phyloP scores from a whole-genome alignment of 176 grass and related monocot species.

The Oryza officinalis region DNA sequence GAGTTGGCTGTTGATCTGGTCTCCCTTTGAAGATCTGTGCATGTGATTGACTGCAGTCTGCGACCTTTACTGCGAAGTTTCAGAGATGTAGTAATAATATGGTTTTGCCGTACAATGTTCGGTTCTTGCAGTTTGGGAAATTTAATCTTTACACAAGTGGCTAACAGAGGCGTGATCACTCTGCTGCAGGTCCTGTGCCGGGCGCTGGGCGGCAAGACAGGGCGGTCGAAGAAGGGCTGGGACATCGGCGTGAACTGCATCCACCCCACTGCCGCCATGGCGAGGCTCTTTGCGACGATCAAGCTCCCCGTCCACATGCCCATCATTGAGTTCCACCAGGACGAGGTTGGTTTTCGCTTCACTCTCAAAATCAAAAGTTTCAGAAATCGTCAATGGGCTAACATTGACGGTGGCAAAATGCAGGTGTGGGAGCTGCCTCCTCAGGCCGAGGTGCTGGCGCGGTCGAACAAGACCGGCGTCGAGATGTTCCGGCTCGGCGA shows the following conservation, averaged over 20 bases:
- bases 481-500: constrained; percentile 82
- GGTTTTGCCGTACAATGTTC: not conserved
- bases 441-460: constrained; percentile 59
- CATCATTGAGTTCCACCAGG: constrained; percentile 87
- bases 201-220: constrained; percentile 68
- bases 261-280: constrained; percentile 69
- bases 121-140: not conserved
- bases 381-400: not conserved
- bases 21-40: not conserved
- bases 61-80: not conserved
- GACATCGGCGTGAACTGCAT: constrained; percentile 87
- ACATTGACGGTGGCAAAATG: not conserved
- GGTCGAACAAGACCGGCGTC: constrained; percentile 71
- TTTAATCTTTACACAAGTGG: not conserved
- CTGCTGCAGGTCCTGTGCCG: constrained; percentile 67
- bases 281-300: constrained; percentile 63
- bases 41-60: not conserved
- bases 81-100: not conserved
- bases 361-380: not conserved
- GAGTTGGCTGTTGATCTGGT: not conserved
- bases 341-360: constrained; percentile 49
- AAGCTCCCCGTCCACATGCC: constrained; percentile 81
- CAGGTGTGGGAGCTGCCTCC: constrained; percentile 77
- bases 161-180: not conserved
- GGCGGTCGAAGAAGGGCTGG: constrained; percentile 71